Evolutionary conservation across 371 early-diverging fungal genomes (phyloP).

Genomic region (Actinomucor elegans): DNA sequence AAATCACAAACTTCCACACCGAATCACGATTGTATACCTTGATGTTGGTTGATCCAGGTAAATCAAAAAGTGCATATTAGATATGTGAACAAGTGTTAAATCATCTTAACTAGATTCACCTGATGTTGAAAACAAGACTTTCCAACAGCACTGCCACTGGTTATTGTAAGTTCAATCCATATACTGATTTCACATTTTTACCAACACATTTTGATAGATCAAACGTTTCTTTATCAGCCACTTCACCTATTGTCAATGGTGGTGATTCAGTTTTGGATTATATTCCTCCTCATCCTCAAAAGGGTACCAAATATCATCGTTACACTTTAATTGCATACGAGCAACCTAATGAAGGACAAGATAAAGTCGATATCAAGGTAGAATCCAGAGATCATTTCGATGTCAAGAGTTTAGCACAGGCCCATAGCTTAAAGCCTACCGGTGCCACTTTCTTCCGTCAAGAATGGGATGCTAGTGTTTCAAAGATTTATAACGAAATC

Average conservation of each 20-base stretch:
- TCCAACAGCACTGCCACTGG: conserved; percentile 71
- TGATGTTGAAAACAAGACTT: conserved; percentile 56
- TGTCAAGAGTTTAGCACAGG: conserved; percentile 46
- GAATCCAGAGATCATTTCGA: conserved; percentile 44
- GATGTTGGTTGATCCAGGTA: conserved; percentile 72
- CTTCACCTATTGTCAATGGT: conserved; percentile 39
- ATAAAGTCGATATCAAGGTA: conserved; percentile 47
- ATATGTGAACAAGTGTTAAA: too few relatives aligned
- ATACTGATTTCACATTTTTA: neutral
- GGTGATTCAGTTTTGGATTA: conserved; percentile 68
- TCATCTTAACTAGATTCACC: conserved; percentile 70
- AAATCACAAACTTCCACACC: conserved; percentile 66
- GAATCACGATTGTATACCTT: conserved; percentile 72
- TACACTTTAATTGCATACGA: conserved; percentile 71
- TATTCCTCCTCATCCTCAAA: conserved; percentile 81
- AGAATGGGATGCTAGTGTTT: conserved; percentile 72
- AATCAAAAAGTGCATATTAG: too few relatives aligned
- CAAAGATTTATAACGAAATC: conserved; percentile 67
- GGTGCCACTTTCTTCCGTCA: conserved; percentile 79
- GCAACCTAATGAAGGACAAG: conserved; percentile 65
- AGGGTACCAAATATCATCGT: conserved; percentile 79
- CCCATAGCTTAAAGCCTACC: conserved; percentile 44
- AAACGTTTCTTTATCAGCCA: conserved; percentile 66
- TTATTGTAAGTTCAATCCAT: conserved; percentile 39
- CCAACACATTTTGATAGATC: conserved; percentile 30